Conservation (phyloP, 2,329 filamentous ascomycete species). For the Trichoderma hamatum region DNA sequence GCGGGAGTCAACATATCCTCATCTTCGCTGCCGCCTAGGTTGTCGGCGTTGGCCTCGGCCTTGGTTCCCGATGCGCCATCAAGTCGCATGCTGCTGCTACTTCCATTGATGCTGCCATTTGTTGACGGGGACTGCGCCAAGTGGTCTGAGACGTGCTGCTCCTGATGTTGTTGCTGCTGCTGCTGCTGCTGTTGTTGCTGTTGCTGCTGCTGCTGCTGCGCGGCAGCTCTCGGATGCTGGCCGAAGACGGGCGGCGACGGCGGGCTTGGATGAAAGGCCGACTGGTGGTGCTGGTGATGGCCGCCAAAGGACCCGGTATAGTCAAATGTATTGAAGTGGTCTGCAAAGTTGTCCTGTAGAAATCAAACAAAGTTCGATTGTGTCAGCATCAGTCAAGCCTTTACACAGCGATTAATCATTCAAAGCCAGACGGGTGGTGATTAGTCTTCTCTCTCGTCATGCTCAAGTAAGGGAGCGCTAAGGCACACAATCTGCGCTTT, state of each 20-base stretch:
- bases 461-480: conserved; percentile 40
- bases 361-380: conserved; percentile 14
- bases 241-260: conserved; percentile 52
- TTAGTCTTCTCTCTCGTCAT: conserved; percentile 36
- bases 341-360: conserved; percentile 53
- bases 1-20: conserved; percentile 60
- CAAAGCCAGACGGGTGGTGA: neutral
- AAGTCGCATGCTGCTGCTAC: conserved; percentile 30
- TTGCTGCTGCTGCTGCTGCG: neutral
- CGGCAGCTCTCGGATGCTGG: conserved; percentile 30
- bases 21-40: conserved; percentile 54
- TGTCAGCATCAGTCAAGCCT: conserved; percentile 15
- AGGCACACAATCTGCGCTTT: conserved; percentile 28
- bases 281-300: conserved; percentile 37
- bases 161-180: conserved; percentile 31
- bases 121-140: conserved; percentile 30
- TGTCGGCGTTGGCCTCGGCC: conserved; percentile 45
- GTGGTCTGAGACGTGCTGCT: conserved; percentile 33
- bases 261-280: conserved; percentile 45
- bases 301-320: conserved; percentile 45
- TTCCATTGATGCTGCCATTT: conserved; percentile 30
- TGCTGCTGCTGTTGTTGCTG: conserved; percentile 23
- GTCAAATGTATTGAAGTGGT: conserved; percentile 55
- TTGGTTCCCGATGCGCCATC: conserved; percentile 34
- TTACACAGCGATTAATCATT: neutral